phyloP scores from a whole-genome alignment of 306 rosid species.

The Vigna unguiculata region DNA sequence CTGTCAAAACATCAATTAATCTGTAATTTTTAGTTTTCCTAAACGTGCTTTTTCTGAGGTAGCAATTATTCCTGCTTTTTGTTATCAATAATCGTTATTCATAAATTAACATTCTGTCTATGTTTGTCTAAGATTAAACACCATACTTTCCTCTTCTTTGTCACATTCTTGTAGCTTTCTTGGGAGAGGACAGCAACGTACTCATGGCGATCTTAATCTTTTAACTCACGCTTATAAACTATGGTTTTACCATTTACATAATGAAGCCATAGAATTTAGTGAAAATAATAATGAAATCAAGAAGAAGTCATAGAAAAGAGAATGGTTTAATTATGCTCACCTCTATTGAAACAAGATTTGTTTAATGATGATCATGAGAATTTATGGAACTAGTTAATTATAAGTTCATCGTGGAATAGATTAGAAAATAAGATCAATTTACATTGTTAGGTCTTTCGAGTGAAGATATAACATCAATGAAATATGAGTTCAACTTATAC shows the following conservation, averaged over 20 bases:
- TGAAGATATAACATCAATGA: too few relatives aligned
- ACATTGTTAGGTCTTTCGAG: too few relatives aligned
- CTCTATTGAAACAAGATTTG: neutral
- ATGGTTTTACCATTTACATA: neutral
- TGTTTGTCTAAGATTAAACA: neutral
- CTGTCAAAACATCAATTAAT: slow-evolving; percentile 26
- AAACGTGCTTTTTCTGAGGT: slow-evolving; percentile 29
- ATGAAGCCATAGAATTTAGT: neutral
- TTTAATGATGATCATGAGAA: neutral
- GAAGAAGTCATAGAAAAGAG: neutral
- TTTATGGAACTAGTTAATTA: neutral
- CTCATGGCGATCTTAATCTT: neutral
- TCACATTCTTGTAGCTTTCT: neutral
- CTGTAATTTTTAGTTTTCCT: slow-evolving; percentile 32
- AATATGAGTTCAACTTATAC: too few relatives aligned
- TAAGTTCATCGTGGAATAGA: too few relatives aligned
- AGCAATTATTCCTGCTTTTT: slow-evolving; percentile 29
- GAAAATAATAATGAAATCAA: neutral
- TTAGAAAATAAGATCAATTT: too few relatives aligned
- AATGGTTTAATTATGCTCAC: neutral
- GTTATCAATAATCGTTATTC: slow-evolving; percentile 2
- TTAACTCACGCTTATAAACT: neutral
- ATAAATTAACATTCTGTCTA: neutral
- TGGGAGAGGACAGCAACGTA: neutral
- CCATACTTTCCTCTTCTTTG: neutral